Evolutionary conservation across 2,329 filamentous ascomycete genomes (phyloP), one percentile per base, ranked within the genome.

Genomic region (Thielaviopsis ethacetica): DNA sequence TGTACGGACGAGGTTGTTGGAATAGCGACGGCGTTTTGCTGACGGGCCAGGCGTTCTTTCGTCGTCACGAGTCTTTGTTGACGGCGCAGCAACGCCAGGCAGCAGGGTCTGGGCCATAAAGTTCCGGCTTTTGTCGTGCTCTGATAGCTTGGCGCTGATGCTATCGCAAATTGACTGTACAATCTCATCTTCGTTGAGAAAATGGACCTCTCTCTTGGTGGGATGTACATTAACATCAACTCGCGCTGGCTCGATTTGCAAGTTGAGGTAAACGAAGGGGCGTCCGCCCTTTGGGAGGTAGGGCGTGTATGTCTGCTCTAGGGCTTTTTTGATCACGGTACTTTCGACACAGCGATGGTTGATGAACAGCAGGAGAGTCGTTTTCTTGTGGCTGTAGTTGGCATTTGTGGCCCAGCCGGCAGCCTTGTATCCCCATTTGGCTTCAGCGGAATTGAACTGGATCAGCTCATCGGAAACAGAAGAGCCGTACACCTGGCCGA

Each of bases 181-280:
- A 53, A 98, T 95, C 65, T 98, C 93, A 63, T 98, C 93, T 68
- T 98, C 93, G 62, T 97, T 95, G 22, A 98, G 76, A 65, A 98
- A 97, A 67, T 97, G 93, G 21, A 98, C 93, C 68, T 98, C 91
- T 56, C 89, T 80, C 70, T 98, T 98, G 0, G 93, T 98, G 0
- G 93, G 93, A 69, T 98, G 93, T 0, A 98, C 86, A 65, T 98
- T 98, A 67, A 98, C 94, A 69, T 98, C 93, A 3, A 98, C 89
- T 57, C 91, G 79, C 26, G 86, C 82, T 1, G 93, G 91, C 65
- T 97, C 91, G 60, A 98, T 95, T 61, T 95, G 87, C 2, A 98
- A 77, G 67, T 85, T 93, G 26, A 98, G 76, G 67, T 98, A 98
- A 60, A 91, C 76, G 68, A 97, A 98, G 0, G 93, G 93, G 67